These are phyloP conservation scores for Dipodascopsis uninucleata DNA, from an alignment of 805 yeast genomes.

Conservation along the genomic window DNA sequence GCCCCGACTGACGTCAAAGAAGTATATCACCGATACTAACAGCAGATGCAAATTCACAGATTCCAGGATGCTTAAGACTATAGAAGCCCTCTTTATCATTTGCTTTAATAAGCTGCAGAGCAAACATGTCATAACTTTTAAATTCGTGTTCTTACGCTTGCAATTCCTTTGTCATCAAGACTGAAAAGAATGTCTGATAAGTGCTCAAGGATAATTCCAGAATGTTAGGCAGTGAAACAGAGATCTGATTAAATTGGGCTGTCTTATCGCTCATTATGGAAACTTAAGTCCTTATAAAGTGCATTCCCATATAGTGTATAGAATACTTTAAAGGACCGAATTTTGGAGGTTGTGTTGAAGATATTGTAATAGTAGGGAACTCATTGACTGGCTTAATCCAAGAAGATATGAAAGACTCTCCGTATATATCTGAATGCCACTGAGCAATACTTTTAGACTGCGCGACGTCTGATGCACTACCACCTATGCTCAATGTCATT, in stretches of 20 bases:
- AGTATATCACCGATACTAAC: slow-evolving; percentile 20
- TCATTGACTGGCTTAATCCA: slow-evolving; percentile 24
- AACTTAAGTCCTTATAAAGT: slow-evolving; percentile 11
- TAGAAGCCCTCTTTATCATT: slow-evolving; percentile 7
- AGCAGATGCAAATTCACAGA: slow-evolving; percentile 22
- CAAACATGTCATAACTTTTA: slow-evolving; percentile 14
- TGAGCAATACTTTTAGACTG: background rate
- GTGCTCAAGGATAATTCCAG: background rate
- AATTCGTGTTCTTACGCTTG: slow-evolving; percentile 16
- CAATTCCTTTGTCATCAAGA: slow-evolving; percentile 12
- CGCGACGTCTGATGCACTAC: background rate
- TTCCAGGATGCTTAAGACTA: slow-evolving; percentile 19
- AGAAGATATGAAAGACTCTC: slow-evolving; percentile 10
- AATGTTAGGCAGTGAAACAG: no score
- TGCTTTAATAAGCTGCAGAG: slow-evolving; percentile 3
- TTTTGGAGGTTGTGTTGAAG: slow-evolving; percentile 13
- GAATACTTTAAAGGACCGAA: no score
- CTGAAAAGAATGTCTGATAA: slow-evolving; percentile 5
- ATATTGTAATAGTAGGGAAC: slow-evolving; percentile 1
- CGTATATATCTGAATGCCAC: slow-evolving; percentile 23
- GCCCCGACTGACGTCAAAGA: slow-evolving; percentile 17
- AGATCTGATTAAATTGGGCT: background rate
- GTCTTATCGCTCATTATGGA: background rate
- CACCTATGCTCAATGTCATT: background rate
- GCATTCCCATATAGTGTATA: no score